Conservation (phyloP, 352 stramenopile species). For the Phytophthora quininea region DNA sequence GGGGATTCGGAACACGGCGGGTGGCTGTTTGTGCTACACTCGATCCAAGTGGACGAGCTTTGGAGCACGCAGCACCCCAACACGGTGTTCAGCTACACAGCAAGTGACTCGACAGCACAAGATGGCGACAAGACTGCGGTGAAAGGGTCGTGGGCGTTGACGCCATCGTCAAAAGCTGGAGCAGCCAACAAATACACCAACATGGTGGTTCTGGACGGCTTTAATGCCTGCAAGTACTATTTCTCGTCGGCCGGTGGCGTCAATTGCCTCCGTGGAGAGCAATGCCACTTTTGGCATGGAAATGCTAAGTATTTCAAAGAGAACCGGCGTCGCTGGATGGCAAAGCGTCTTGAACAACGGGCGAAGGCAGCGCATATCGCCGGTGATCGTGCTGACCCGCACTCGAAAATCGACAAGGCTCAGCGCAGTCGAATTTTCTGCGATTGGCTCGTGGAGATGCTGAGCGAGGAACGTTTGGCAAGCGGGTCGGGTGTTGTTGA, state of each 20-base stretch:
- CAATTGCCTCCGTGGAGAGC: conserved; percentile 69
- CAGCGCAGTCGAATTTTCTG: conserved; percentile 80
- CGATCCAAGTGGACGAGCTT: conserved; percentile 55
- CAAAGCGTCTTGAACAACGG: conserved; percentile 67
- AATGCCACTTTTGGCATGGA: conserved; percentile 87
- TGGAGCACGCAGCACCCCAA: conserved; percentile 60
- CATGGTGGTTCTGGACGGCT: conserved; percentile 78
- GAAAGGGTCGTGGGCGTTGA: conserved; percentile 53
- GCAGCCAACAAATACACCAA: conserved; percentile 79
- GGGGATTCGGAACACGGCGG: conserved; percentile 23
- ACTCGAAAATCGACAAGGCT: conserved; percentile 75
- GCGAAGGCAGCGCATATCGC: conserved; percentile 56
- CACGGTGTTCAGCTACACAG: conserved; percentile 63
- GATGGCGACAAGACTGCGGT: conserved; percentile 3
- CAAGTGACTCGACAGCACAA: background rate
- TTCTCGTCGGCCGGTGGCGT: conserved; percentile 67
- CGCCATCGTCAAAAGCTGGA: conserved; percentile 55
- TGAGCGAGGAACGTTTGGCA: conserved; percentile 52
- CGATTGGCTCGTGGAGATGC: conserved; percentile 79
- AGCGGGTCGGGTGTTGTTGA: conserved; percentile 80
- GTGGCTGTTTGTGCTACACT: conserved; percentile 61
- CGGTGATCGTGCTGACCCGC: conserved; percentile 67
- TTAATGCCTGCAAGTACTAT: conserved; percentile 89
- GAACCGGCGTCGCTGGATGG: conserved; percentile 73
- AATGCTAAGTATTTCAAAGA: conserved; percentile 58